A percentile compares a stretch with the other conserved stretches of the same genome.
phyloP scores from a whole-genome alignment of 129 eudicot species.

The Arctium lappa region DNA sequence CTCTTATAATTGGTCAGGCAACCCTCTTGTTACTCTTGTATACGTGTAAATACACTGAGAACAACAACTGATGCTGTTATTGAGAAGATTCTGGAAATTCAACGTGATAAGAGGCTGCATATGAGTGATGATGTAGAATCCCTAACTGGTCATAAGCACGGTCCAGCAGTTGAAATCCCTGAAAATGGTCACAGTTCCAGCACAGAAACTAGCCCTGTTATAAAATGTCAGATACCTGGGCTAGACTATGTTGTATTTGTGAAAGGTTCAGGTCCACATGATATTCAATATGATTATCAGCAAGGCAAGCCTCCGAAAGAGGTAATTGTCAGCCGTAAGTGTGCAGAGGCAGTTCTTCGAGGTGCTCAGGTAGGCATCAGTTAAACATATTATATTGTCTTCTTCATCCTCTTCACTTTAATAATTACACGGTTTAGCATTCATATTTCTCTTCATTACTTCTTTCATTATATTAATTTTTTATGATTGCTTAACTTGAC shows the following conservation, averaged over 20 bases:
- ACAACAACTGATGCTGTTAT: constrained; percentile 68
- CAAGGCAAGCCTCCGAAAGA: constrained; percentile 71
- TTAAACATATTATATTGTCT: background rate
- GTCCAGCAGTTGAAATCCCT: constrained; percentile 13
- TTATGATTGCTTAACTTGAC: background rate
- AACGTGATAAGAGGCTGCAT: constrained; percentile 27
- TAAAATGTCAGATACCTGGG: constrained; percentile 75
- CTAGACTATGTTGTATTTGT: constrained; percentile 85
- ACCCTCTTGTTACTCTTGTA: constrained; percentile 92
- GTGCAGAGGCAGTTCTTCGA: constrained; percentile 98
- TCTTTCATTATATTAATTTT: background rate
- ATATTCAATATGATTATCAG: constrained; percentile 47
- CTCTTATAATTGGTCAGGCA: constrained; percentile 48
- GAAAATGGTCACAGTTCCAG: constrained; percentile 14
- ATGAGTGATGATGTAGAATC: constrained; percentile 4
- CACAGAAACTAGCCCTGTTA: constrained; percentile 28
- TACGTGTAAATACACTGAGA: constrained; percentile 81
- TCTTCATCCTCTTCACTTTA: background rate
- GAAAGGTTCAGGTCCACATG: constrained; percentile 90
- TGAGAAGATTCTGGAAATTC: constrained; percentile 57
- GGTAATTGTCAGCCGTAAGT: constrained; percentile 92
- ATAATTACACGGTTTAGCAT: background rate
- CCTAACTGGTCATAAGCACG: constrained; percentile 1
- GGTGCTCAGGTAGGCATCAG: constrained; percentile 76
- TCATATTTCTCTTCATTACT: background rate